Base-by-base conservation (phyloP, 2,329 filamentous ascomycete species). In the Chrysosporium keratinophilum region DNA sequence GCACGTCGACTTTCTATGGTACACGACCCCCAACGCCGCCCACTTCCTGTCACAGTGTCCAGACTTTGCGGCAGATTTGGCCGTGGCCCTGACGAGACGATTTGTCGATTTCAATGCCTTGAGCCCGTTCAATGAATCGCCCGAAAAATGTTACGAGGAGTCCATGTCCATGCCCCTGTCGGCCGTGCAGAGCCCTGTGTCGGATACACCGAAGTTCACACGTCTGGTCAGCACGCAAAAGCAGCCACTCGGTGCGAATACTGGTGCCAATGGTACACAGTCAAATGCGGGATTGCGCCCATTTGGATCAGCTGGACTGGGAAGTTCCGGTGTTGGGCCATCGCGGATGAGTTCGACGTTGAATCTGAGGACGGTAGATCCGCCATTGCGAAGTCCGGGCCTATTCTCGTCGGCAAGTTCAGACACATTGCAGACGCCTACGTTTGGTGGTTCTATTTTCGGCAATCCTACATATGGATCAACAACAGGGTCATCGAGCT, bases 1-100 rank as follows among this genome's bases (percentile, higher is more conserved):
- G 52, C 45, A 54, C 28, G 33, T 54, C 28, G 37, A 54, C 19
- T 50, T 54, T 15, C n/a, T 28, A 40, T 54, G 51, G 51, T 54
- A 48, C 17, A 42, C 35, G 5, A 54, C 51, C 5, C 15, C 51
- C 0, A 17, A 14, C 20, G 43, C 51, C 20, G 34, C 28, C 10
- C 15, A 19, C 1, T 54, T 54, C 23, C 34, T 54, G 20, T 3
- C 39, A 14, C 44, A 54, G 14, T 47, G 43, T 17, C 51, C 51
- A 11, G 51, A 54, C 7, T 54, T 54, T 41, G 51, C 51, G 14
- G 51, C 37, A 23, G 51, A 54, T 28, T 19, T 54, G 31, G 51
- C 51, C 4, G 37, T 54, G 15, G 51, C 44, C 10, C 15, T 54
- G 15, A 43, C 51, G 4, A 42, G 42, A 5, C 50, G 50, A 33